Conservation (phyloP, 2,329 filamentous ascomycete genomes). For the Exophiala viscosa region DNA sequence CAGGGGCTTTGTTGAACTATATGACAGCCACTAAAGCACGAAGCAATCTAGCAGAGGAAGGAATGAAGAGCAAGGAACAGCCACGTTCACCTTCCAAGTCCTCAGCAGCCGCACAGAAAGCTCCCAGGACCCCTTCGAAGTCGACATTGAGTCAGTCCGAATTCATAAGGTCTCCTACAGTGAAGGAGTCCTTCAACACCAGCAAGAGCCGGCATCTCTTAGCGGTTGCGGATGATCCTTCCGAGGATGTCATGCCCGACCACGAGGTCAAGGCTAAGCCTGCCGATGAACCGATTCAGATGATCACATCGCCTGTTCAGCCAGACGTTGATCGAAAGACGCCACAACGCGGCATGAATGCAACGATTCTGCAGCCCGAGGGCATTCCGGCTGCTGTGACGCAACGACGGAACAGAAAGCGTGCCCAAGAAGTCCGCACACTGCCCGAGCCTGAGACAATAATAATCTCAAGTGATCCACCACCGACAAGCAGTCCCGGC, state of each 20-base stretch:
- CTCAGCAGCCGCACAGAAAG: background rate
- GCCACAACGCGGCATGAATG: background rate
- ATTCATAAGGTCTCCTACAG: slow-evolving; percentile 1
- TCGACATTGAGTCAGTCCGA: background rate
- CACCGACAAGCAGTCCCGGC: background rate
- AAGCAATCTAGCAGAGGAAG: background rate
- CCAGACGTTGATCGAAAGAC: background rate
- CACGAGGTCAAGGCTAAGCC: background rate
- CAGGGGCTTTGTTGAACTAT: slow-evolving; percentile 15
- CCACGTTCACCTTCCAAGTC: background rate
- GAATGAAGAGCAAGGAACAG: background rate
- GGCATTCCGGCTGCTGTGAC: background rate
- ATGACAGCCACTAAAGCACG: slow-evolving; percentile 5
- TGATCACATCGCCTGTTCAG: background rate
- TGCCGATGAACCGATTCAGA: background rate
- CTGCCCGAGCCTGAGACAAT: background rate
- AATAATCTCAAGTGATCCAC: background rate
- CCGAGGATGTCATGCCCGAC: background rate
- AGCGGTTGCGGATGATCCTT: slow-evolving; percentile 1
- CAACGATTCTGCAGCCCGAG: background rate
- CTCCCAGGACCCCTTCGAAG: slow-evolving; percentile 6
- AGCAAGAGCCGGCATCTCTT: slow-evolving; percentile 6
- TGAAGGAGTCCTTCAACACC: slow-evolving; percentile 17
- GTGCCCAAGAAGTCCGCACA: slow-evolving; percentile 2
- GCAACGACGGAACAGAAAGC: background rate